Base-by-base conservation (phyloP, 2,329 filamentous ascomycete genomes). In the Aspergillaceae sp. region DNA sequence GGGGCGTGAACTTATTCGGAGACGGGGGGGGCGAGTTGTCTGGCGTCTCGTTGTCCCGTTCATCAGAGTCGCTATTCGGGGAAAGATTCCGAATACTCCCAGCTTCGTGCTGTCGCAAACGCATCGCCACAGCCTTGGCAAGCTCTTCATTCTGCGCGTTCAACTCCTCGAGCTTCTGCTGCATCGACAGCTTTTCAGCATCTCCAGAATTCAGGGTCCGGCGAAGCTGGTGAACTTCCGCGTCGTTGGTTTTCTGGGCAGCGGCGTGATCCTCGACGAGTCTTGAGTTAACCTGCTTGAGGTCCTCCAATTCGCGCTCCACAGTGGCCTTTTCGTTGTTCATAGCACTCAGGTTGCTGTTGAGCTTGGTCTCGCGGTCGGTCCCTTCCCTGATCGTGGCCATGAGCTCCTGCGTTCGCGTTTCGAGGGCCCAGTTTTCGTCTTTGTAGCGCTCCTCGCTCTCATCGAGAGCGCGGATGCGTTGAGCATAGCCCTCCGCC, bases 361-460 rank as follows among this genome's bases (percentile, higher is more conserved):
- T 82, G 36, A 96, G 75, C 63, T 86, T 86, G 65, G 88, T 86
- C 66, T 96, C 89, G 50, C 85, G 84, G 60, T 92, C 89, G 9
- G 82, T 74, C 1, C 86, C 79, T 41, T 94, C 87, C 61, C 83
- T 87, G 51, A 85, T 78, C 10, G 79, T 75, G 5, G 84, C 78
- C 44, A 86, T 77, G 37, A 91, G 74, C 52, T 97, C 90, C 58
- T 95, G 92, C 26, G 94, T 78, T 57, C 89, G 87, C 0, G 90
- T 94, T 67, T 98, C 92, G 34, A 98, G 77, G 52, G 86, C 91
- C 92, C 92, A 98, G 64, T 97, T 98, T 67, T 97, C 92, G 61
- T 98, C 92, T 69, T 96, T 97, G 72, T 94, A 95, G 44, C 87
- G 84, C 59, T 94, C 86, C 65, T 98, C 92, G 63, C 86, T 95